phyloP scores from a whole-genome alignment of 192 early-diverging fungal genomes.

The Coemansia sp. region DNA sequence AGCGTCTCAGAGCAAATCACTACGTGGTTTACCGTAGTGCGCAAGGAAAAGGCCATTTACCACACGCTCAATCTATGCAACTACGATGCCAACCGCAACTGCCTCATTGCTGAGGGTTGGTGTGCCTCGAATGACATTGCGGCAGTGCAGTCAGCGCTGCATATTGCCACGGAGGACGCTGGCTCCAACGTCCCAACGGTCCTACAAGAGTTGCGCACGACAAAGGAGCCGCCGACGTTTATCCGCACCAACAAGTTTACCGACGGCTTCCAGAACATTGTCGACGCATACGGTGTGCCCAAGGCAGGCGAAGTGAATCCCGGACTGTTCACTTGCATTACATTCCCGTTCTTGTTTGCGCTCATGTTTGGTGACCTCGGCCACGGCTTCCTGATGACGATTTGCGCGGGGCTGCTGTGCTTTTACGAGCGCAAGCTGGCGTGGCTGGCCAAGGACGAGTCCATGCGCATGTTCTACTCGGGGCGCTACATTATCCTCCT shows the following conservation, averaged over 20 bases:
- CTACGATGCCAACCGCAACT: constrained; percentile 90
- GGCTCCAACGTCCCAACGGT: constrained; percentile 88
- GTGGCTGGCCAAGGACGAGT: constrained; percentile 77
- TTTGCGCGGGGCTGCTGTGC: constrained; percentile 75
- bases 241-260: constrained; percentile 97
- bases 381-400: constrained; percentile 86
- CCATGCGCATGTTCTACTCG: constrained; percentile 81
- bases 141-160: constrained; percentile 80
- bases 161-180: constrained; percentile 82
- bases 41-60: constrained; percentile 98
- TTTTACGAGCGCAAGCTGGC: constrained; percentile 78
- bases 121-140: constrained; percentile 86
- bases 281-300: constrained; percentile 97
- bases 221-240: constrained; percentile 90
- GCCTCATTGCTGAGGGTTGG: constrained; percentile 98
- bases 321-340: constrained; percentile 93
- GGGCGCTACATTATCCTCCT: constrained; percentile 98
- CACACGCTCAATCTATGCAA: constrained; percentile 96
- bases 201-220: constrained; percentile 82
- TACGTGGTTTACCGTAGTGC: constrained; percentile 86
- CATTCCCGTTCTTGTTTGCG: constrained; percentile 99
- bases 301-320: constrained; percentile 98
- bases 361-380: constrained; percentile 99
- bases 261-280: constrained; percentile 93
- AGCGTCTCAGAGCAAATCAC: constrained; percentile 85